Conservation (phyloP, 2,329 filamentous ascomycete genomes). For the Tolypocladium album region DNA sequence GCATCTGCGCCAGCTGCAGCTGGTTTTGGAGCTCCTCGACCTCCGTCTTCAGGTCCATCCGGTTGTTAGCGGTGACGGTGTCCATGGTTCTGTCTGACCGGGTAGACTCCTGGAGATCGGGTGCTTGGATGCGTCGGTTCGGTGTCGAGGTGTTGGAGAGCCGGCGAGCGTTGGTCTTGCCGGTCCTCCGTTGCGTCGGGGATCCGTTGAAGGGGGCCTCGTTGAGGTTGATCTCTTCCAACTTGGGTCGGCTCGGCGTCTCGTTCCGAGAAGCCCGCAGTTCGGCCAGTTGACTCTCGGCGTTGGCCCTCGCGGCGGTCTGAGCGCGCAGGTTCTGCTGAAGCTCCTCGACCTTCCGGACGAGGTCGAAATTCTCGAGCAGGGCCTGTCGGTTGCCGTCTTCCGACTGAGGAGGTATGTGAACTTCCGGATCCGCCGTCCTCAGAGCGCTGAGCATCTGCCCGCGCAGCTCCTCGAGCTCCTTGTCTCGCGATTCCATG, state of each 20-base stretch:
- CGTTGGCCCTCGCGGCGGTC: slow-evolving; percentile 67
- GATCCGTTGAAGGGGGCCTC: slow-evolving; percentile 66
- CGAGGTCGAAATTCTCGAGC: slow-evolving; percentile 72
- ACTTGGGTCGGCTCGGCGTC: slow-evolving; percentile 58
- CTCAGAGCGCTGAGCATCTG: slow-evolving; percentile 77
- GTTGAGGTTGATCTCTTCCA: slow-evolving; percentile 83
- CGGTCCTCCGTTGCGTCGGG: slow-evolving; percentile 57
- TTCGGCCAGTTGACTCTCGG: slow-evolving; percentile 73
- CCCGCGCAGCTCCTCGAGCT: slow-evolving; percentile 68
- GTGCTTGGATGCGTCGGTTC: slow-evolving; percentile 57
- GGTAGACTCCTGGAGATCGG: slow-evolving; percentile 58
- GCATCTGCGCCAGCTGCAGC: slow-evolving; percentile 88
- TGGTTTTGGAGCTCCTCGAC: slow-evolving; percentile 90
- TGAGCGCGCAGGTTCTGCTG: slow-evolving; percentile 81
- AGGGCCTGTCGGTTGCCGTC: slow-evolving; percentile 50
- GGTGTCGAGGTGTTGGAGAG: slow-evolving; percentile 72
- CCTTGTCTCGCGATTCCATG: slow-evolving; percentile 68
- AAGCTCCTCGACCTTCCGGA: slow-evolving; percentile 76
- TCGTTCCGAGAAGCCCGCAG: slow-evolving; percentile 65
- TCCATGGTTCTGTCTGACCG: slow-evolving; percentile 77
- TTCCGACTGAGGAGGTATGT: slow-evolving; percentile 51
- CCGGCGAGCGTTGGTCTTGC: slow-evolving; percentile 41
- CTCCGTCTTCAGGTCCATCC: slow-evolving; percentile 84
- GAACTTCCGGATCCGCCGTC: slow-evolving; percentile 70
- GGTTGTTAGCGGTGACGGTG: slow-evolving; percentile 72